phyloP scores from a whole-genome alignment of 805 yeast species.

The Suhomyces prunicola region DNA sequence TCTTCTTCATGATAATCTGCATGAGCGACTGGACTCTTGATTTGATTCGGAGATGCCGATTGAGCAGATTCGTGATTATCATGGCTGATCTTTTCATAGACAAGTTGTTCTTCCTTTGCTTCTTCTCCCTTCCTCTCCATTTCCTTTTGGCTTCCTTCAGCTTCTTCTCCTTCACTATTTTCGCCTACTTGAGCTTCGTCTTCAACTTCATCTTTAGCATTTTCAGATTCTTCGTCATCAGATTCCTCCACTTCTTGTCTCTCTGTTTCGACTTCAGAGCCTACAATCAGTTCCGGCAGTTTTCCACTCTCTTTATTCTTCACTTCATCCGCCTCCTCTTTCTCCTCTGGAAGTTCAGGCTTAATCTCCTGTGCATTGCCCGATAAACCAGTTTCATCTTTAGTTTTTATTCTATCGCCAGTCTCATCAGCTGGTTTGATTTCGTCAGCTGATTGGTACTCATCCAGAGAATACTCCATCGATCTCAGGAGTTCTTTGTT shows the following conservation, averaged over 20 bases:
- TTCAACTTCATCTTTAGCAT: neutral
- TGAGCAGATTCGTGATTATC: neutral
- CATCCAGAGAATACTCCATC: constrained; percentile 4
- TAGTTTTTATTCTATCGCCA: neutral
- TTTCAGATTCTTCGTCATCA: no score
- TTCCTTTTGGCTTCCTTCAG: neutral
- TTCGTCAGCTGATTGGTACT: neutral
- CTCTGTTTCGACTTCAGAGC: neutral
- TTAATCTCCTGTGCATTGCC: neutral
- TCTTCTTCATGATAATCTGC: neutral
- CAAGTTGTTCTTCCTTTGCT: neutral
- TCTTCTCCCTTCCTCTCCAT: neutral
- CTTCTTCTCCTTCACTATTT: neutral
- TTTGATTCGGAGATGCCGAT: neutral
- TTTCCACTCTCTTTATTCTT: neutral
- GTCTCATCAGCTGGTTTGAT: neutral
- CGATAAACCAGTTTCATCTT: neutral
- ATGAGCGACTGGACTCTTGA: neutral
- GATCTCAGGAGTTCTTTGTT: constrained; percentile 13
- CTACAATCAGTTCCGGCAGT: neutral
- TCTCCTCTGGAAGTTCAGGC: neutral
- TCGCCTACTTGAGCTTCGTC: neutral
- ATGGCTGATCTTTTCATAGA: neutral
- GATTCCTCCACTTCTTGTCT: neutral
- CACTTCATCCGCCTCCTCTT: neutral